phyloP scores from a whole-genome alignment of 352 stramenopile species.

The Nothophytophthora sp. region DNA sequence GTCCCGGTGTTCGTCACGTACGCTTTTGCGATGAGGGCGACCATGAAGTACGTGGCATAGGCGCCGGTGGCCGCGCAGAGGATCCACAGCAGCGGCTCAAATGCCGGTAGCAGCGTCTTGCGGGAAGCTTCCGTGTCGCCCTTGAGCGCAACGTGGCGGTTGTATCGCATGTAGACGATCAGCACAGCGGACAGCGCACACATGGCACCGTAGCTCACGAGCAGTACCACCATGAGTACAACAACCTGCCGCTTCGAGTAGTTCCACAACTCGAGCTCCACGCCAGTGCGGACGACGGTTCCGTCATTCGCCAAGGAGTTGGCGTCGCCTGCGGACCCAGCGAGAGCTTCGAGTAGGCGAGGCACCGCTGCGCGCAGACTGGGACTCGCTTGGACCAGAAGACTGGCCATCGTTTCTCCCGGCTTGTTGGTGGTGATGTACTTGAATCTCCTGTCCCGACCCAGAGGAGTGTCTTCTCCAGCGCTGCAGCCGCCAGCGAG shows the following conservation, averaged over 20 bases:
- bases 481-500: slow-evolving; percentile 3
- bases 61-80: slow-evolving; percentile 21
- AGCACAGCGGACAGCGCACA: slow-evolving; percentile 28
- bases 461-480: not conserved
- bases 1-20: slow-evolving; percentile 17
- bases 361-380: slow-evolving; percentile 14
- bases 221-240: slow-evolving; percentile 30
- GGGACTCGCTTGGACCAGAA: slow-evolving; percentile 14
- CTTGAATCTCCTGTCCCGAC: not conserved
- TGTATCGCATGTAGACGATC: slow-evolving; percentile 49
- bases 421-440: not conserved
- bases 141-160: slow-evolving; percentile 35
- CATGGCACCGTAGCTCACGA: slow-evolving; percentile 44
- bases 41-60: slow-evolving; percentile 38
- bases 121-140: slow-evolving; percentile 39
- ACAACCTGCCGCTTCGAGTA: slow-evolving; percentile 30
- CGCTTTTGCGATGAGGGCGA: slow-evolving; percentile 19
- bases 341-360: slow-evolving; percentile 14
- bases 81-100: slow-evolving; percentile 53
- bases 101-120: slow-evolving; percentile 50
- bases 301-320: too few relatives aligned
- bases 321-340: not conserved
- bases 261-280: slow-evolving; percentile 7
- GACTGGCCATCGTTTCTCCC: slow-evolving; percentile 6
- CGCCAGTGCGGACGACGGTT: not conserved